A percentile compares a stretch with the other conserved stretches of the same genome.
These are phyloP conservation scores for Macrophomina pseudophaseolina DNA, from an alignment of 2,329 filamentous ascomycete species.

Conservation along the genomic window DNA sequence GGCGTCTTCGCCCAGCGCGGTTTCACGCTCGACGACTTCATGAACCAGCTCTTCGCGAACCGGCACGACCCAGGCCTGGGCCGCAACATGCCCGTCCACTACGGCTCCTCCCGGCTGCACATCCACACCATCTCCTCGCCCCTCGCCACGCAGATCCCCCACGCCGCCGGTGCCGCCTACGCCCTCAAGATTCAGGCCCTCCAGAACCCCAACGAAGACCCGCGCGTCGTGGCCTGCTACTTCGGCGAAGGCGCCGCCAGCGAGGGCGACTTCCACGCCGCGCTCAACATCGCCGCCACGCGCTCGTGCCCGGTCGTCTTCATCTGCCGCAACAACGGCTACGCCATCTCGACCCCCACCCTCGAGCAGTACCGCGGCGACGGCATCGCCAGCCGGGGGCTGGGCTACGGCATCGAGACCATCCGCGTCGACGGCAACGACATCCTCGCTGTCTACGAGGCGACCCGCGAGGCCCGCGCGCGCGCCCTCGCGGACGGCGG, in stretches of 20 bases:
- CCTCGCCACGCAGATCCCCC: conserved; percentile 85
- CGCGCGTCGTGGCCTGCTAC: conserved; percentile 76
- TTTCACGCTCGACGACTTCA: conserved; percentile 85
- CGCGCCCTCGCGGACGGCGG: conserved; percentile 83
- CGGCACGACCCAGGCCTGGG: conserved; percentile 78
- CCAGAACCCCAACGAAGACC: conserved; percentile 64
- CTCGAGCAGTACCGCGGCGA: conserved; percentile 91
- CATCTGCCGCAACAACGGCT: conserved; percentile 92
- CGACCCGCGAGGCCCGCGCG: conserved; percentile 74
- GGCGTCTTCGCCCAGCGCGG: conserved; percentile 90
- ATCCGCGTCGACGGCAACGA: conserved; percentile 94
- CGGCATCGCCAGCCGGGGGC: conserved; percentile 83
- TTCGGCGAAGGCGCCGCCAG: conserved; percentile 91
- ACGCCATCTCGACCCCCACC: conserved; percentile 87
- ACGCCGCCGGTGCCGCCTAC: conserved; percentile 85
- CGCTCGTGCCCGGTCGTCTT: conserved; percentile 86
- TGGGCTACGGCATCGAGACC: conserved; percentile 93
- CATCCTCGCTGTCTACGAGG: conserved; percentile 85
- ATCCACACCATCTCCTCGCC: conserved; percentile 91
- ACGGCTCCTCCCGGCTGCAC: conserved; percentile 81
- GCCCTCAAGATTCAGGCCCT: conserved; percentile 81
- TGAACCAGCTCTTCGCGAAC: conserved; percentile 94
- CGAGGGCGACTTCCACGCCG: conserved; percentile 91
- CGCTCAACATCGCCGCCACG: conserved; percentile 88
- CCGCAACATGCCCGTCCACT: conserved; percentile 97